Base-by-base conservation (phyloP, 2,329 filamentous ascomycete species). In the Xylariaceae sp. region DNA sequence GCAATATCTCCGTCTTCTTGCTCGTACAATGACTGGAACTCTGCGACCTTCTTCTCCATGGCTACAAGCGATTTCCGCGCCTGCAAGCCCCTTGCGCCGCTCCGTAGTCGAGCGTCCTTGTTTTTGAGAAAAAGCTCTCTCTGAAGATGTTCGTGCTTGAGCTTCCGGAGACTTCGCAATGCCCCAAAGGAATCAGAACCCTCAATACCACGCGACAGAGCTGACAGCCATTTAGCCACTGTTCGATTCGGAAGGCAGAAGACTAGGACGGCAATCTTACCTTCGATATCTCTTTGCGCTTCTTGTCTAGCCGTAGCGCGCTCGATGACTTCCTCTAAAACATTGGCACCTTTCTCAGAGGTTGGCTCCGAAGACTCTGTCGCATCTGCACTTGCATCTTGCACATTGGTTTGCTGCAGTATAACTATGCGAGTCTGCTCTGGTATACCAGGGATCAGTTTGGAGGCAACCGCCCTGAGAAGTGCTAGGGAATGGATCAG, bases 361-460 rank as follows among this genome's bases (percentile, higher is more conserved):
- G 29, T n/a, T n/a, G n/a, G n/a, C n/a, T n/a, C n/a, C n/a, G n/a
- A n/a, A n/a, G n/a, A n/a, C n/a, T n/a, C n/a, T n/a, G n/a, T n/a
- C n/a, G n/a, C n/a, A n/a, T n/a, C n/a, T 10, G 53, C 43, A 19
- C 61, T 56, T 20, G 22, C 6, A 32, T 68, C 61, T 3, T 62
- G 64, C 12, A 74, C 66, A 6, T 69, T 69, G 0, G 81, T 87
- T 65, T 90, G 86, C 54, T 88, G 85, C 11, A 90, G 63, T 37
- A 89, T 79, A 0, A 83, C 75, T 35, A 88, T 75, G 19, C 82
- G 75, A 0, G 82, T 80, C 22, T 77, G 70, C 53, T 84, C 76
- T 0, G 84, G 80, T 32, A 90, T 83, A 0, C 86, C 88, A 0
- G 88, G 87, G 14, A 94, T 85, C 25, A 90, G 73, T 57, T 88